A percentile compares a stretch with the other conserved stretches of the same genome.
phyloP scores from a whole-genome alignment of 306 rosid genomes.

The Rosa lucieae region DNA sequence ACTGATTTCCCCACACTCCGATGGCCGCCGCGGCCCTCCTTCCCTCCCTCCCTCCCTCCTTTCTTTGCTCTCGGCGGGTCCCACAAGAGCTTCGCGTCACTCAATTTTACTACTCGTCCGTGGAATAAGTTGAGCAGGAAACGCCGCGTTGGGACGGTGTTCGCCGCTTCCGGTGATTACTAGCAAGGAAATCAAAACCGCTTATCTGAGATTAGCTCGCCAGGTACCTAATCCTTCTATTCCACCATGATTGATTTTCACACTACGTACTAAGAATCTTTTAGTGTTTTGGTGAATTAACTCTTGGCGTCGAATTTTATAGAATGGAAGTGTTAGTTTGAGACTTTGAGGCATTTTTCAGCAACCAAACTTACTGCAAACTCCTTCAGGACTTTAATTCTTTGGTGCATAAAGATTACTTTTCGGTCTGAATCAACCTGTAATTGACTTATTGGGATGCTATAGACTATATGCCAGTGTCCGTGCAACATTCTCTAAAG shows the following conservation, averaged over 20 bases:
- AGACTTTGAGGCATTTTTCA: no score
- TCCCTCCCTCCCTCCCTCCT: not conserved
- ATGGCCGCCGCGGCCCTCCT: conserved; percentile 47
- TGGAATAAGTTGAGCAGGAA: conserved; percentile 22
- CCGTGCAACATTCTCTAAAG: not conserved
- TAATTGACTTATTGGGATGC: not conserved
- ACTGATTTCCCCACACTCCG: conserved; percentile 17
- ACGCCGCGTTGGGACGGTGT: conserved; percentile 45
- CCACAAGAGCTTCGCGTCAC: conserved; percentile 33
- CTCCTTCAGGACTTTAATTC: no score
- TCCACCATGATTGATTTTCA: not conserved
- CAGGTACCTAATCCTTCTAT: conserved; percentile 52
- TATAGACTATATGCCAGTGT: not conserved
- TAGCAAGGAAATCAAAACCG: conserved; percentile 82
- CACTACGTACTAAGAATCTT: not conserved
- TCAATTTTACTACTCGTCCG: conserved; percentile 20
- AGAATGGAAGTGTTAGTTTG: no score
- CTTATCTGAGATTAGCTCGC: conserved; percentile 91
- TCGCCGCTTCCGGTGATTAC: conserved; percentile 78
- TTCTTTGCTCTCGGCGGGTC: conserved; percentile 44
- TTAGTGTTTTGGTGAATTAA: not conserved
- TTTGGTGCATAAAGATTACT: no score
- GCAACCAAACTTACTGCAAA: no score
- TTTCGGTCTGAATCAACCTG: no score
- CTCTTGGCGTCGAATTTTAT: no score